A percentile compares a stretch with the other conserved stretches of the same genome.
Conservation (phyloP, 140 eudicot genomes). For the Anethum foeniculum region DNA sequence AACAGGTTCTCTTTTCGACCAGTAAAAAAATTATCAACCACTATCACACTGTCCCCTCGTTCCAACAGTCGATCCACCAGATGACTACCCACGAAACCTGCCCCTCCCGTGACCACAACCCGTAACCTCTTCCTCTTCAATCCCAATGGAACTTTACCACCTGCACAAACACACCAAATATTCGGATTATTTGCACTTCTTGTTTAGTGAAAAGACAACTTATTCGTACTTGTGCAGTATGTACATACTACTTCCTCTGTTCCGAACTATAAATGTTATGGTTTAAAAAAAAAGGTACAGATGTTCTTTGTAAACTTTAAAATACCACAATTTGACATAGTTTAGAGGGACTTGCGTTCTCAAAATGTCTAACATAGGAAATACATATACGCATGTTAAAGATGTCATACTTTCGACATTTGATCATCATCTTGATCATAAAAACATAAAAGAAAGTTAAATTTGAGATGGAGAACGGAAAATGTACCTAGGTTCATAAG, state of each 20-base stretch:
- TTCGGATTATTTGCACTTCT: neutral
- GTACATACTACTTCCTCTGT: too few relatives aligned
- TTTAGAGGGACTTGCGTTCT: neutral
- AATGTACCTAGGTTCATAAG: conserved; percentile 26
- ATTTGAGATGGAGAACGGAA: neutral
- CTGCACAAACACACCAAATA: neutral
- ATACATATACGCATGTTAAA: neutral
- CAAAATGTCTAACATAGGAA: neutral
- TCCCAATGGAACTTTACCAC: conserved; percentile 31
- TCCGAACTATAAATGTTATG: too few relatives aligned
- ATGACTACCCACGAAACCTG: conserved; percentile 48
- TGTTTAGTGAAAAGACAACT: neutral
- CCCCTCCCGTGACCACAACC: conserved; percentile 47
- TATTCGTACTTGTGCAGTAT: neutral
- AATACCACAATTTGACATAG: neutral
- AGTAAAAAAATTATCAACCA: conserved; percentile 40
- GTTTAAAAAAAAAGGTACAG: too few relatives aligned
- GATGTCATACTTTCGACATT: neutral
- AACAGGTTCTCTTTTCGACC: conserved; percentile 41
- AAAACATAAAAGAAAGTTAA: neutral
- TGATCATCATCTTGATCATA: neutral
- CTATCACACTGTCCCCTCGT: conserved; percentile 46
- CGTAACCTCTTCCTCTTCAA: conserved; percentile 31
- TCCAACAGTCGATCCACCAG: conserved; percentile 42
- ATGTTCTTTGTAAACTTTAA: too few relatives aligned